phyloP scores from a whole-genome alignment of 148 eudicot species.

The Rhododendron williamsianum region DNA sequence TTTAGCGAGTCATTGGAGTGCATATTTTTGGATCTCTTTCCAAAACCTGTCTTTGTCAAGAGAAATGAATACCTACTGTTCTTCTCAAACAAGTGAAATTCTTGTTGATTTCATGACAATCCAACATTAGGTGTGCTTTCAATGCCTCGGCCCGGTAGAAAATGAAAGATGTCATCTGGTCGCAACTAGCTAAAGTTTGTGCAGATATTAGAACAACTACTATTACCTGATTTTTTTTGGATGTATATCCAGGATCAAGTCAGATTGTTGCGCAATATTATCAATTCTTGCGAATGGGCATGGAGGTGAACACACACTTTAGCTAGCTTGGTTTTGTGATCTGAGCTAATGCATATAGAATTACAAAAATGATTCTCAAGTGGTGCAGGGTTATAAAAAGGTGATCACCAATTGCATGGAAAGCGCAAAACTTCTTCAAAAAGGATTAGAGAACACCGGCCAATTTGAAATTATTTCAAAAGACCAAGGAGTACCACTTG shows the following conservation, averaged over 20 bases:
- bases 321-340: not conserved
- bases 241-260: slow-evolving; percentile 37
- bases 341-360: not conserved
- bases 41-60: not conserved
- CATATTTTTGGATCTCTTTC: not conserved
- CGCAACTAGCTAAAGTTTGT: not conserved
- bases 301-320: not conserved
- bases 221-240: not conserved
- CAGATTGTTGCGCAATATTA: slow-evolving; percentile 49
- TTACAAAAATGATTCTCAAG: not conserved
- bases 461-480: slow-evolving; percentile 3
- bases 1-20: not conserved
- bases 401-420: slow-evolving; percentile 9
- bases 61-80: not conserved
- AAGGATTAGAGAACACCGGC: slow-evolving; percentile 5
- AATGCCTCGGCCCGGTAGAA: not conserved
- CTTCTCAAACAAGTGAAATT: not conserved
- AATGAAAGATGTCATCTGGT: not conserved
- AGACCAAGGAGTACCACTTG: not conserved
- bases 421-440: not conserved
- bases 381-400: slow-evolving; percentile 1
- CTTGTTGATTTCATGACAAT: not conserved
- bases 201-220: not conserved
- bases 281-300: slow-evolving; percentile 8
- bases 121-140: not conserved